These are phyloP conservation scores for Aspergillus fumigatus DNA, from an alignment of 2,329 filamentous ascomycete species.

Conservation along the genomic window DNA sequence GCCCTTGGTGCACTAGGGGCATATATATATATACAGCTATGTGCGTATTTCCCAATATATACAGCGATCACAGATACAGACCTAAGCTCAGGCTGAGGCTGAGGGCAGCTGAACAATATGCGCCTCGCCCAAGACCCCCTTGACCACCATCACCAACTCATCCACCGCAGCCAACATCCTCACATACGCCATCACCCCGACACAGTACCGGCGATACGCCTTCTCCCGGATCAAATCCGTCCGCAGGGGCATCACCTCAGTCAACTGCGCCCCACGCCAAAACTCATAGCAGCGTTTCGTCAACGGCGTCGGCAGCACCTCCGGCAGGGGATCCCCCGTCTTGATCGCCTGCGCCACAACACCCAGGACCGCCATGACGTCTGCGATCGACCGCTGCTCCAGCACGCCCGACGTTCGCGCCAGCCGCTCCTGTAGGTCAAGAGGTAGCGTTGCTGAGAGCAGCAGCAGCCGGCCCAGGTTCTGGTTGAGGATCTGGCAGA, in stretches of 20 bases:
- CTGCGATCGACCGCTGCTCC: conserved; percentile 44
- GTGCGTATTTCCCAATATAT: background rate
- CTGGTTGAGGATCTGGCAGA: conserved; percentile 31
- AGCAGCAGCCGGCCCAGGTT: conserved; percentile 34
- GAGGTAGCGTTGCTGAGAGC: conserved; percentile 32
- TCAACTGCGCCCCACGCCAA: conserved; percentile 14
- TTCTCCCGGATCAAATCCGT: conserved; percentile 37
- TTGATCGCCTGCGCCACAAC: conserved; percentile 46
- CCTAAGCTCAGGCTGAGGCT: background rate
- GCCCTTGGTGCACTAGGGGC: too few relatives aligned
- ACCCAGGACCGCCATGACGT: conserved; percentile 48
- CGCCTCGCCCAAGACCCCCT: conserved; percentile 42
- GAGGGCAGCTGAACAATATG: conserved; percentile 23
- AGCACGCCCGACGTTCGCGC: conserved; percentile 36
- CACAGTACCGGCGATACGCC: conserved; percentile 45
- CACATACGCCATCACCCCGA: conserved; percentile 43
- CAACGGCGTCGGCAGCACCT: conserved; percentile 46
- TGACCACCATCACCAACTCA: conserved; percentile 44
- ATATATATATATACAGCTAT: too few relatives aligned
- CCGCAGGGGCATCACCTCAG: conserved; percentile 25
- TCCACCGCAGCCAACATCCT: conserved; percentile 43
- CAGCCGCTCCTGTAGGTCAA: conserved; percentile 39
- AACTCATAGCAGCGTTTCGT: conserved; percentile 33
- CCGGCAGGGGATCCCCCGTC: conserved; percentile 46
- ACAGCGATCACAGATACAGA: background rate